Evolutionary conservation across 1,139 yeast genomes (phyloP).

Genomic region (Hemisphaericaspora xylanilytica): DNA sequence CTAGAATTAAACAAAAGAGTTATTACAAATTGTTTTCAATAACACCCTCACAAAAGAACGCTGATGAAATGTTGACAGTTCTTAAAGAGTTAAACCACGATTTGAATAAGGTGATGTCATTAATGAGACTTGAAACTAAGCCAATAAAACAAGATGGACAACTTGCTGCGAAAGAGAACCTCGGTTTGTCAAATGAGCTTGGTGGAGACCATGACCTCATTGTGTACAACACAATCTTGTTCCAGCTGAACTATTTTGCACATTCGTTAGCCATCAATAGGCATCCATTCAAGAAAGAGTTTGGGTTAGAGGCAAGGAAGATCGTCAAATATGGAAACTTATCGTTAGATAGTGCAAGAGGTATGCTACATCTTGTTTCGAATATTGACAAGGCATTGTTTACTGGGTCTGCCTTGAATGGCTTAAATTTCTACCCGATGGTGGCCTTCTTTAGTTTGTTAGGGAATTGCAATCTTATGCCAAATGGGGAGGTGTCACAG

Average conservation of each 20-base stretch:
- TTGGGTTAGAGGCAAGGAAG: slow-evolving; percentile 17
- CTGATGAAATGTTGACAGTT: slow-evolving; percentile 10
- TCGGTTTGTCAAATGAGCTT: neutral
- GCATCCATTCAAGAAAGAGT: slow-evolving; percentile 26
- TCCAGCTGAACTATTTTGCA: slow-evolving; percentile 30
- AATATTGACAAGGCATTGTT: slow-evolving; percentile 19
- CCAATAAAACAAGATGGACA: slow-evolving; percentile 10
- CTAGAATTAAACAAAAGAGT: slow-evolving; percentile 20
- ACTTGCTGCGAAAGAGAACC: neutral
- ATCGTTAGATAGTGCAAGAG: slow-evolving; percentile 32
- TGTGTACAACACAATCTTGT: slow-evolving; percentile 15
- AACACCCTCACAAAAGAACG: slow-evolving; percentile 8
- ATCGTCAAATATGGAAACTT: slow-evolving; percentile 21
- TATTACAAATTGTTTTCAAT: slow-evolving; percentile 18
- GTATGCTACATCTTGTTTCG: slow-evolving; percentile 25
- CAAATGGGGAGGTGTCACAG: slow-evolving; percentile 10
- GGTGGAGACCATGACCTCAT: slow-evolving; percentile 2
- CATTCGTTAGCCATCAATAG: slow-evolving; percentile 36
- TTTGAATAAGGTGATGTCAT: slow-evolving; percentile 16
- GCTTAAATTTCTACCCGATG: slow-evolving; percentile 32
- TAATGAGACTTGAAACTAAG: slow-evolving; percentile 21
- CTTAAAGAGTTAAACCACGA: slow-evolving; percentile 16
- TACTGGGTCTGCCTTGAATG: slow-evolving; percentile 25
- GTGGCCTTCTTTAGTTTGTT: slow-evolving; percentile 33
- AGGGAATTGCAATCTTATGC: slow-evolving; percentile 24